Evolutionary conservation across 1,284 basidiomycete species (phyloP).

Genomic region (Testicularia cyperi): DNA sequence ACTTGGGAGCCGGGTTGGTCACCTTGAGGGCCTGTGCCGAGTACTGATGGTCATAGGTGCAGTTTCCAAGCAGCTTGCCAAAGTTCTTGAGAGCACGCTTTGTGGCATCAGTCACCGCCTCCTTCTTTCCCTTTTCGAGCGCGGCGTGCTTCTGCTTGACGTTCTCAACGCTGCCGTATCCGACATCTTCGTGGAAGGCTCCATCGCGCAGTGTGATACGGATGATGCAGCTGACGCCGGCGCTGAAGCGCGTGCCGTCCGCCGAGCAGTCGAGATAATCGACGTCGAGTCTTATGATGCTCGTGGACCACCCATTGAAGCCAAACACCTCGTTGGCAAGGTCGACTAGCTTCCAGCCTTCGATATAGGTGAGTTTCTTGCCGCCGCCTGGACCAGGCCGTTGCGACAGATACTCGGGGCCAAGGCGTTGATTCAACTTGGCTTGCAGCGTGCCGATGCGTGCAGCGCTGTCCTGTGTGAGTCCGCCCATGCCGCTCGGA

Average conservation of each 20-base stretch:
- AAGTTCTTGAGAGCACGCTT: constrained; percentile 89
- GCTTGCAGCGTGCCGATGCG: constrained; percentile 72
- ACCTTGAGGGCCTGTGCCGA: constrained; percentile 76
- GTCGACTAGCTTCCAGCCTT: constrained; percentile 78
- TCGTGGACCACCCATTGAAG: constrained; percentile 95
- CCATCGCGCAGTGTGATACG: constrained; percentile 86
- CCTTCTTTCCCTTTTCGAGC: constrained; percentile 96
- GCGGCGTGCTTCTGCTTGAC: constrained; percentile 79
- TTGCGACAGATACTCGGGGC: constrained; percentile 87
- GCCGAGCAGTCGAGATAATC: constrained; percentile 66
- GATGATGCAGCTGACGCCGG: constrained; percentile 82
- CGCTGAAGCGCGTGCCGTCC: constrained; percentile 66
- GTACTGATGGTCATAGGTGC: constrained; percentile 89
- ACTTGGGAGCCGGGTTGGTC: constrained; percentile 32
- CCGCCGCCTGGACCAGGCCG: constrained; percentile 77
- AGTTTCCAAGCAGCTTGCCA: constrained; percentile 88
- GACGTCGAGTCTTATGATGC: constrained; percentile 74
- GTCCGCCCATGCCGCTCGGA: constrained; percentile 10
- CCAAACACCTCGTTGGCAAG: constrained; percentile 97
- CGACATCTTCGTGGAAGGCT: constrained; percentile 75
- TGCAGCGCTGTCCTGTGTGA: constrained; percentile 42
- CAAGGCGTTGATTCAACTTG: constrained; percentile 82
- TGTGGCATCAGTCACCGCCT: constrained; percentile 90
- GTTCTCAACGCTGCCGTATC: constrained; percentile 85
- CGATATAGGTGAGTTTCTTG: constrained; percentile 83